Conservation (phyloP, 192 early-diverging fungal genomes). For the Coemansia umbellata region DNA sequence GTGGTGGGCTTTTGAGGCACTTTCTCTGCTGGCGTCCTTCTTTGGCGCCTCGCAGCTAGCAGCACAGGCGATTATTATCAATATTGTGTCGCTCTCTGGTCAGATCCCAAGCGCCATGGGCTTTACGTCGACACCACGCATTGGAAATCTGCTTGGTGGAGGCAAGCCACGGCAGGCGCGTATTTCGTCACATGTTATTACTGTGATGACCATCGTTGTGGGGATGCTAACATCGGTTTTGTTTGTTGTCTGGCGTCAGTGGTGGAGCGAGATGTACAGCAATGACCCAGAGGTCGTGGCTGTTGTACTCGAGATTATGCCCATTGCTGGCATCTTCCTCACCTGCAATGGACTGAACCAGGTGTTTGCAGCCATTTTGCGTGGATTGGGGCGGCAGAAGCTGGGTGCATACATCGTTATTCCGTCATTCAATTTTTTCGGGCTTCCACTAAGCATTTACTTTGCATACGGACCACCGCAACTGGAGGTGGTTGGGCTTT, state of each 20-base stretch:
- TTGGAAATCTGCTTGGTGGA: constrained; percentile 70
- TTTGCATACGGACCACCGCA: constrained; percentile 48
- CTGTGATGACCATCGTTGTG: constrained; percentile 53
- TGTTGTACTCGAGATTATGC: constrained; percentile 26
- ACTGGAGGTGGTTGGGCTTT: constrained; percentile 61
- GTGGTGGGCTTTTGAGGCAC: constrained; percentile 77
- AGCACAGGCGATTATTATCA: constrained; percentile 70
- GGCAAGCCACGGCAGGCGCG: constrained; percentile 53
- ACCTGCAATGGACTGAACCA: constrained; percentile 54
- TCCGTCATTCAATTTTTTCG: constrained; percentile 48
- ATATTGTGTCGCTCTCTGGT: constrained; percentile 63
- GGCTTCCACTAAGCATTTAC: constrained; percentile 49
- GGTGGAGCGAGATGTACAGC: constrained; percentile 61
- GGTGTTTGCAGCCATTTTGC: constrained; percentile 55
- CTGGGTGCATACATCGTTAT: constrained; percentile 50
- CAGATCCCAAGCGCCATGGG: constrained; percentile 75
- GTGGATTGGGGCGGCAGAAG: constrained; percentile 54
- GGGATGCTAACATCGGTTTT: constrained; percentile 55
- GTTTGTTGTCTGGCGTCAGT: constrained; percentile 52
- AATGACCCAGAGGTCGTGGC: constrained; percentile 19
- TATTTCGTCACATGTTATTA: constrained; percentile 51
- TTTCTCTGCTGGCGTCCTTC: constrained; percentile 68
- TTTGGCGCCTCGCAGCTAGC: constrained; percentile 74
- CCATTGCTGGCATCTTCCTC: constrained; percentile 27
- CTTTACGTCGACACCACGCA: constrained; percentile 71